Base-by-base conservation (phyloP, 2,329 filamentous ascomycete genomes). In the Aaosphaeria arxii region DNA sequence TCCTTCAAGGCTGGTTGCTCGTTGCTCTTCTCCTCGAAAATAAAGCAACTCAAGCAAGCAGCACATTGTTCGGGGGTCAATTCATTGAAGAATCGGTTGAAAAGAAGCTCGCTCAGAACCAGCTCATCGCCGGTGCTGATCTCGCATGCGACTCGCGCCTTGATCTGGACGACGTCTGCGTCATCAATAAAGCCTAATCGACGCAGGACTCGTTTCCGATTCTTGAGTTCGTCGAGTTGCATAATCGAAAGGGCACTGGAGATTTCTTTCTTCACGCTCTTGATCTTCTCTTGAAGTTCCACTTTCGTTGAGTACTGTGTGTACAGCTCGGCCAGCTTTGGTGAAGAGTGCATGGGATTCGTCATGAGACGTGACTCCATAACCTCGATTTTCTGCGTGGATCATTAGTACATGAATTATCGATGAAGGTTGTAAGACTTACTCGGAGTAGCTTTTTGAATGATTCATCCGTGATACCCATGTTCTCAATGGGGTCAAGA, bases 31-130 rank as follows among this genome's bases (percentile, higher is more conserved):
- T 99, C 94, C 66, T 99, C 95, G 58, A 97, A 96, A 56, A 99
- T 94, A 74, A 99, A 97, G 64, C 89, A 91, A 61, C 89, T 95
- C 50, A 99, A 79, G 5, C 91, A 84, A 0, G 92, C 83, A 1
- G 94, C 94, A 60, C 87, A 89, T 56, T 92, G 82, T 70, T 97
- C 92, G 0, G 94, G 91, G 0, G 85, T 85, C 40, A 97, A 77
- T 65, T 96, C 91, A 67, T 97, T 99, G 81, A 99, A 99, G 79
- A 96, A 97, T 36, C 91, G 84, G 70, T 97, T 95, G 72, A 99
- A 97, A 1, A 99, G 81, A 30, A 99, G 79, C 71, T 99, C 94
- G 9, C 89, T 91, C 5, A 99, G 81, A 55, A 99, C 85, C 39
- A 99, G 78, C 69, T 99, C 95, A 64, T 99, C 94, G 33, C 92